A percentile compares a stretch with the other conserved stretches of the same genome.
These are phyloP conservation scores for Pachysolen tannophilus DNA, from an alignment of 805 yeast genomes.

Conservation along the genomic window DNA sequence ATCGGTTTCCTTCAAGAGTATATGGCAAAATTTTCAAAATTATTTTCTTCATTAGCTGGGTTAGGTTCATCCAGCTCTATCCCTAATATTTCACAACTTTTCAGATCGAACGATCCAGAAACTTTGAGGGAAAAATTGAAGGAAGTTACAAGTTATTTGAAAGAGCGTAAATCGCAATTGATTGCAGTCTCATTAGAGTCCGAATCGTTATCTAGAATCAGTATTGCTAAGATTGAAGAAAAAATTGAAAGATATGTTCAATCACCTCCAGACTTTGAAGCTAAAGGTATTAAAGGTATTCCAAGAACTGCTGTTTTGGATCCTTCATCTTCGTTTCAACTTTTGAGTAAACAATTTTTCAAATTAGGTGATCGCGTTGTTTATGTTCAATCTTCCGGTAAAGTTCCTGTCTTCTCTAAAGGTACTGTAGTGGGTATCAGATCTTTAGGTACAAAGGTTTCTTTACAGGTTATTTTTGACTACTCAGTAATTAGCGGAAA, in stretches of 20 bases:
- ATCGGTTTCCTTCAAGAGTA: slow-evolving; percentile 58
- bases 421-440: slow-evolving; percentile 80
- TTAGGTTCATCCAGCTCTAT: slow-evolving; percentile 17
- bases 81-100: slow-evolving; percentile 30
- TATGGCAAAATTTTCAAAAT: slow-evolving; percentile 47
- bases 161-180: slow-evolving; percentile 38
- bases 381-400: slow-evolving; percentile 79
- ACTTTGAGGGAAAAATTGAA: slow-evolving; percentile 35
- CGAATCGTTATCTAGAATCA: slow-evolving; percentile 63
- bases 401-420: slow-evolving; percentile 76
- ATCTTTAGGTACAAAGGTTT: slow-evolving; percentile 51
- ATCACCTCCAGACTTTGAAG: slow-evolving; percentile 35
- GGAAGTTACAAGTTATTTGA: slow-evolving; percentile 33
- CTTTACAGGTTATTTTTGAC: slow-evolving; percentile 79
- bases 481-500: slow-evolving; percentile 76
- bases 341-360: slow-evolving; percentile 69
- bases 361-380: slow-evolving; percentile 85
- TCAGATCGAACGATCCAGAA: slow-evolving; percentile 28
- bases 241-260: slow-evolving; percentile 39
- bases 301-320: slow-evolving; percentile 79
- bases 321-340: slow-evolving; percentile 64
- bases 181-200: slow-evolving; percentile 67
- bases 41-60: slow-evolving; percentile 33
- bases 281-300: slow-evolving; percentile 65
- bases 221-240: slow-evolving; percentile 61